Evolutionary conservation across 2,329 filamentous ascomycete genomes (phyloP).

Genomic region (Madurella fahalii): DNA sequence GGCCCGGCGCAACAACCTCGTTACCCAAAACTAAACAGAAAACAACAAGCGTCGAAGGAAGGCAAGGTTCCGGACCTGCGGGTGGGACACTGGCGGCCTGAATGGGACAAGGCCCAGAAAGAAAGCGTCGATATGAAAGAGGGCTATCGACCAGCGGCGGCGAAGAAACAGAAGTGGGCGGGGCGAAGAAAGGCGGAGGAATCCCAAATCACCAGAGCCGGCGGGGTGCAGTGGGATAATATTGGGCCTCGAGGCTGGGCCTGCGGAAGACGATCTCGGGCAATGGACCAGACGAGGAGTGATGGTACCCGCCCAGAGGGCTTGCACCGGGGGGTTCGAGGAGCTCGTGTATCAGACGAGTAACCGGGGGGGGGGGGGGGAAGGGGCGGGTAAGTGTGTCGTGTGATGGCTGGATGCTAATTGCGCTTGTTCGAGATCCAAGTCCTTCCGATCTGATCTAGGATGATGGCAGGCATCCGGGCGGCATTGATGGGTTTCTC

Average conservation of each 20-base stretch:
- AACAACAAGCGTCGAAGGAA: slow-evolving; percentile 30
- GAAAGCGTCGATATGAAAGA: slow-evolving; percentile 47
- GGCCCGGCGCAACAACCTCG: slow-evolving; percentile 7
- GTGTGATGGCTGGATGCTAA: slow-evolving; percentile 38
- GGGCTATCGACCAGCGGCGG: slow-evolving; percentile 47
- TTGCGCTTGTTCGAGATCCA: slow-evolving; percentile 45
- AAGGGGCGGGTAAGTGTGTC: slow-evolving; percentile 33
- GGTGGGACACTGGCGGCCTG: slow-evolving; percentile 26
- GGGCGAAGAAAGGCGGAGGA: slow-evolving; percentile 29
- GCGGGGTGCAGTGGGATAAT: slow-evolving; percentile 28
- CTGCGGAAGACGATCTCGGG: slow-evolving; percentile 15
- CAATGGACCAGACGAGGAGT: slow-evolving; percentile 18
- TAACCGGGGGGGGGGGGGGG: too few relatives aligned
- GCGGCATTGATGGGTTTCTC: slow-evolving; percentile 38
- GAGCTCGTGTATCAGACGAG: slow-evolving; percentile 40
- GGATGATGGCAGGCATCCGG: slow-evolving; percentile 51
- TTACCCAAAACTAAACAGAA: slow-evolving; percentile 21
- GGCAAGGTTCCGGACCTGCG: slow-evolving; percentile 54
- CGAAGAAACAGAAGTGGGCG: slow-evolving; percentile 31
- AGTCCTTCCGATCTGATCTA: slow-evolving; percentile 49
- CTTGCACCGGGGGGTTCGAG: slow-evolving; percentile 33
- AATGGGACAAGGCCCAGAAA: slow-evolving; percentile 31
- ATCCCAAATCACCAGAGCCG: slow-evolving; percentile 22
- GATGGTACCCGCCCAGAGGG: slow-evolving; percentile 32
- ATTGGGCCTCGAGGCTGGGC: slow-evolving; percentile 23